These are phyloP conservation scores for Vitis labrusca DNA, from an alignment of 164 flowering plant genomes.

Conservation along the genomic window DNA sequence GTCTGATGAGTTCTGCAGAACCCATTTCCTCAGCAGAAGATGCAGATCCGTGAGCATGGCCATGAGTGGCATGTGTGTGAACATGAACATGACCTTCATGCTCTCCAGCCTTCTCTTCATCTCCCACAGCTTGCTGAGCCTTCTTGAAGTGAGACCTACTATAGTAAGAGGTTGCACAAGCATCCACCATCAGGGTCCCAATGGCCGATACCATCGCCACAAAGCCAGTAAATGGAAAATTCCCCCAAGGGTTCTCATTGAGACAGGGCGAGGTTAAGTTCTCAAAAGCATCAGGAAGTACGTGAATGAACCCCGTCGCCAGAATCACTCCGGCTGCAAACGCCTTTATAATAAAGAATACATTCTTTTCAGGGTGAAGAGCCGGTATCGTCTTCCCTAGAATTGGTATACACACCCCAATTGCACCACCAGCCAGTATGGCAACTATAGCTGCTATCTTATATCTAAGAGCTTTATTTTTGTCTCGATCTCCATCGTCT, in stretches of 20 bases:
- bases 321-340: constrained; percentile 50
- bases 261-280: constrained; percentile 34
- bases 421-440: constrained; percentile 21
- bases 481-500: constrained; percentile 9
- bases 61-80: constrained; percentile 34
- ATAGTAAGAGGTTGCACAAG: constrained; percentile 19
- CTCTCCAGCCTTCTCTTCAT: constrained; percentile 15
- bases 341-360: constrained; percentile 37
- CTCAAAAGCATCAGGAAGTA: constrained; percentile 40
- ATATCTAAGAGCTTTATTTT: constrained; percentile 14
- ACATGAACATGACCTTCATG: constrained; percentile 23
- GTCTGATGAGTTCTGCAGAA: constrained; percentile 20
- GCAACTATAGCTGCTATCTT: constrained; percentile 26
- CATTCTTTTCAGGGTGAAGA: constrained; percentile 22
- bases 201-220: constrained; percentile 42
- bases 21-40: neutral
- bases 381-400: constrained; percentile 20
- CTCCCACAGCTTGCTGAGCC: constrained; percentile 6
- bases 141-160: constrained; percentile 8
- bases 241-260: constrained; percentile 26
- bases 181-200: constrained; percentile 34
- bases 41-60: constrained; percentile 37
- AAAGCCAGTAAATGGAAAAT: constrained; percentile 48
- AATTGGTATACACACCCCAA: constrained; percentile 32
- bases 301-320: constrained; percentile 42